phyloP scores from a whole-genome alignment of 345 rosid species.

The Bruguiera gymnorhiza region DNA sequence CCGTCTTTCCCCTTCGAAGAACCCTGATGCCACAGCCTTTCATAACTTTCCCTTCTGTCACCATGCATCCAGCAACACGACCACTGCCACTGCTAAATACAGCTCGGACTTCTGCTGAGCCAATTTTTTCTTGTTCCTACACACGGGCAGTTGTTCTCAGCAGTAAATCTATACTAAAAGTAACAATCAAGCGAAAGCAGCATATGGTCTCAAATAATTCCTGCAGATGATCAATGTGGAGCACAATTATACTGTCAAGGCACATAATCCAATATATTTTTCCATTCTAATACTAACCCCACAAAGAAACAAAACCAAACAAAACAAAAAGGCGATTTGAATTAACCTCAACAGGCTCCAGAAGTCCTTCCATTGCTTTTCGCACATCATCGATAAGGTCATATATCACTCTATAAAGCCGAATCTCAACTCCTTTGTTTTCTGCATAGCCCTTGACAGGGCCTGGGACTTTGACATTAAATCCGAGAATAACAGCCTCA shows the following conservation, averaged over 20 bases:
- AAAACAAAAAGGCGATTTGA: neutral
- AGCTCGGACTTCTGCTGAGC: slow-evolving; percentile 85
- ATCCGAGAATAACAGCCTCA: slow-evolving; percentile 83
- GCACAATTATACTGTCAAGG: too few relatives aligned
- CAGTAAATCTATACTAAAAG: slow-evolving; percentile 13
- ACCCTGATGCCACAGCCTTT: slow-evolving; percentile 87
- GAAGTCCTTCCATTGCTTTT: slow-evolving; percentile 98
- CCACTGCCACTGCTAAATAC: slow-evolving; percentile 97
- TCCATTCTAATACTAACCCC: too few relatives aligned
- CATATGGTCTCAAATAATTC: neutral
- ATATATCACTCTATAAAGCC: slow-evolving; percentile 83
- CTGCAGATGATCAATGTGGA: too few relatives aligned
- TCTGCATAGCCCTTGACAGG: slow-evolving; percentile 82
- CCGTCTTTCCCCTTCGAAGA: slow-evolving; percentile 56
- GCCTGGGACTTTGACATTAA: slow-evolving; percentile 76
- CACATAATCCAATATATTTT: too few relatives aligned
- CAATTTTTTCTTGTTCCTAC: slow-evolving; percentile 81
- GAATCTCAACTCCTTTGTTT: slow-evolving; percentile 88
- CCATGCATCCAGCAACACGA: slow-evolving; percentile 98
- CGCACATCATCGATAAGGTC: slow-evolving; percentile 92
- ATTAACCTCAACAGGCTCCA: slow-evolving; percentile 78
- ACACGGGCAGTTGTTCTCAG: slow-evolving; percentile 23
- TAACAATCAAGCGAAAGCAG: slow-evolving; percentile 1
- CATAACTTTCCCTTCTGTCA: slow-evolving; percentile 77
- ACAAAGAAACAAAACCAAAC: too few relatives aligned